A percentile compares a stretch with the other conserved stretches of the same genome.
Evolutionary conservation across 1,284 basidiomycete genomes (phyloP).

Genomic region (Singerocomus inundabilis): DNA sequence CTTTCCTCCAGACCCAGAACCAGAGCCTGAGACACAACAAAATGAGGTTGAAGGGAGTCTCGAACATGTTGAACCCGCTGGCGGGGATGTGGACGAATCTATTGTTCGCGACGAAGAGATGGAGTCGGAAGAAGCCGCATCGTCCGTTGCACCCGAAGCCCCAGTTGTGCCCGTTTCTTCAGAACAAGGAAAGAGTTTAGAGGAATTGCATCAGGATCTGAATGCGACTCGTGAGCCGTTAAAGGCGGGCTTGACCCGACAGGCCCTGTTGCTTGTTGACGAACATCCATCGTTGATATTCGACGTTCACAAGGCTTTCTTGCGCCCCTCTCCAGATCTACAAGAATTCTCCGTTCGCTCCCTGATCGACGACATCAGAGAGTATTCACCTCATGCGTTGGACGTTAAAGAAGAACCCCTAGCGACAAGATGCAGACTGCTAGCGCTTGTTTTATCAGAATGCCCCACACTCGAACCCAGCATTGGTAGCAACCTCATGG

Average conservation of each 20-base stretch:
- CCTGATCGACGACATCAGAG: conserved; percentile 71
- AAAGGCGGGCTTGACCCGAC: conserved; percentile 62
- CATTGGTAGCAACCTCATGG: conserved; percentile 56
- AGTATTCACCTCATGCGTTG: conserved; percentile 63
- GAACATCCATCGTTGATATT: conserved; percentile 86
- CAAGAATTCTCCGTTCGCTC: conserved; percentile 61
- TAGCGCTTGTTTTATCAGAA: conserved; percentile 83
- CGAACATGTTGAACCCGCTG: conserved; percentile 28
- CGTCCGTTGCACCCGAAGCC: conserved; percentile 14
- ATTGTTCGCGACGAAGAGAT: conserved; percentile 30
- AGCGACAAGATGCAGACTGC: conserved; percentile 77
- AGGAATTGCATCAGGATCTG: conserved; percentile 65
- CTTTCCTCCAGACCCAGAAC: conserved; percentile 59
- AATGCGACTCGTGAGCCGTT: conserved; percentile 67
- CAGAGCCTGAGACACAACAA: conserved; percentile 36
- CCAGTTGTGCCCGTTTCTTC: conserved; percentile 10
- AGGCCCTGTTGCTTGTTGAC: conserved; percentile 80
- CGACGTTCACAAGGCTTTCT: conserved; percentile 82
- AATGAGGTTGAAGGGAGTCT: conserved; percentile 34
- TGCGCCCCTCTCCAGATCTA: conserved; percentile 57
- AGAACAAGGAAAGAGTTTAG: conserved; percentile 48
- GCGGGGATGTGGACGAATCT: conserved; percentile 28
- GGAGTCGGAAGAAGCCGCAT: conserved; percentile 26
- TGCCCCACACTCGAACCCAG: conserved; percentile 56
- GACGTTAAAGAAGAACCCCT: conserved; percentile 72